Base-by-base conservation (phyloP, 78 protist species). In the Trichosphaerium sp. region DNA sequence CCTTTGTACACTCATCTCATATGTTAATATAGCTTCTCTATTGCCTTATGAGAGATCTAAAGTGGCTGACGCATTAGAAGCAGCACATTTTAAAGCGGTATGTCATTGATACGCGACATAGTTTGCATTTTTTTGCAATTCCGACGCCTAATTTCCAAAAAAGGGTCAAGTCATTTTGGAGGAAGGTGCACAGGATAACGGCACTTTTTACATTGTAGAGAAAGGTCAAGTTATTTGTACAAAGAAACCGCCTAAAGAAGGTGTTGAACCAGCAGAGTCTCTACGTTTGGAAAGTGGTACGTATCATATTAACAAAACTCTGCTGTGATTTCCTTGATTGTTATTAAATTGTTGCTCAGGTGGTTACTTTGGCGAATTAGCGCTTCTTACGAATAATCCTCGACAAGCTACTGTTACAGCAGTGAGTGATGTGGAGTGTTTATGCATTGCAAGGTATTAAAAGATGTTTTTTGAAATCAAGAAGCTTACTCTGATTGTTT, bases 361-460 rank as follows among this genome's bases (percentile, higher is more conserved):
- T 39, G 60, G 63, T 44, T 78, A 31, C 71, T 78, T 78, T 38
- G 84, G 84, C 26, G 84, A 78, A 64, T 25, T 69, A 25, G 84
- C 84, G 43, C 71, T 78, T 15, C 32, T 71, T 7, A 6, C n/a
- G 1, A 23, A 47, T 11, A 28, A 56, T 15, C 65, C 65, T 21
- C 41, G 82, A 26, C 62, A 39, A 7, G 82, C 82, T 39, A 67
- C 82, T 5, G 76, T 75, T 39, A 44, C 49, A 15, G 49, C 49
- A 15, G 49, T 15, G 31, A 21, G 31, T 15, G 49, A 44, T 15
- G 49, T 44, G n/a, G n/a, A n/a, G n/a, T n/a, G n/a, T n/a, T n/a
- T n/a, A n/a, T n/a, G n/a, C n/a, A n/a, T n/a, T n/a, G n/a, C n/a
- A n/a, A n/a, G n/a, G n/a, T n/a, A n/a, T n/a, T n/a, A n/a, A n/a